Conservation (phyloP, 805 yeast species). For the Nakazawaea molendinolei region DNA sequence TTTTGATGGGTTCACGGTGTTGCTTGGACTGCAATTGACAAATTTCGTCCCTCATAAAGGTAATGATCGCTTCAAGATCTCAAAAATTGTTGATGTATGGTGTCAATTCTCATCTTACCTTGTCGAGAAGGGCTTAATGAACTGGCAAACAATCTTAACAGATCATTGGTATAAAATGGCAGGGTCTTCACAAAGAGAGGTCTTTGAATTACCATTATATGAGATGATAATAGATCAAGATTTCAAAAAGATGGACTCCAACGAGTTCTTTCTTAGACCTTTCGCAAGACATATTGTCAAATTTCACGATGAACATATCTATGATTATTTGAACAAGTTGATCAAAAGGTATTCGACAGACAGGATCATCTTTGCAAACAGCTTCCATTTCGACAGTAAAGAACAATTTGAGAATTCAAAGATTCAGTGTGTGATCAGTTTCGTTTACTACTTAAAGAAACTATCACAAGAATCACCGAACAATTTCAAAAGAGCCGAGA, state of each 20-base stretch:
- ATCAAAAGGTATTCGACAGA: neutral
- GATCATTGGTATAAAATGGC: slow-evolving; percentile 8
- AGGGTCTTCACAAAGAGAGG: slow-evolving; percentile 8
- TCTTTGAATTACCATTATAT: slow-evolving; percentile 6
- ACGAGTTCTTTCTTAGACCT: neutral
- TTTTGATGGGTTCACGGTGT: slow-evolving; percentile 1
- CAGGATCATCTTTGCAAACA: slow-evolving; percentile 1
- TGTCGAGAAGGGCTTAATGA: neutral
- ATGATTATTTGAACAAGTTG: slow-evolving; percentile 3
- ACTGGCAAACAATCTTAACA: slow-evolving; percentile 7
- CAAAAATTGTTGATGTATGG: slow-evolving; percentile 3
- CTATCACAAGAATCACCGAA: neutral
- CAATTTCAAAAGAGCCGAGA: slow-evolving; percentile 1
- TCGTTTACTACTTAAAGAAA: slow-evolving; percentile 6
- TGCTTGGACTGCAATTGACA: slow-evolving; percentile 8
- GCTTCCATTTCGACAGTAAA: neutral
- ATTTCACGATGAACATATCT: neutral
- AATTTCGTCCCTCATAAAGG: neutral
- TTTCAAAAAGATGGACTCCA: neutral
- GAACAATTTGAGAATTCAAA: slow-evolving; percentile 1
- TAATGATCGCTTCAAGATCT: neutral
- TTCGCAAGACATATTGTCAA: slow-evolving; percentile 6
- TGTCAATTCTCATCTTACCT: slow-evolving; percentile 4
- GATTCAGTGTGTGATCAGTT: slow-evolving; percentile 9
- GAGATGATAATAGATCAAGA: slow-evolving; percentile 2